These are phyloP conservation scores for Acer negundo DNA, from an alignment of 345 rosid genomes.

Conservation along the genomic window DNA sequence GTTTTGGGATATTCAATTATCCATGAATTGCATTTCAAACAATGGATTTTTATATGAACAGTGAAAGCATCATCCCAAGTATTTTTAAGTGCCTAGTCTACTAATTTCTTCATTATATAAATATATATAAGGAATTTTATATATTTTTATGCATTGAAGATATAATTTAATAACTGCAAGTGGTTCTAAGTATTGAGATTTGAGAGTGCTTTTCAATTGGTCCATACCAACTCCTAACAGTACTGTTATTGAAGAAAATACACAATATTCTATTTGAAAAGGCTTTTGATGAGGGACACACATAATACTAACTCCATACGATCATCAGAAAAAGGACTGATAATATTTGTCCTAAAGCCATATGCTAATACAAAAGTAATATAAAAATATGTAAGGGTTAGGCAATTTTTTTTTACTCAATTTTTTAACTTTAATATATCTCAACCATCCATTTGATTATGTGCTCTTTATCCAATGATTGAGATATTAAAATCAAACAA, in stretches of 20 bases:
- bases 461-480: too few relatives aligned
- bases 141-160: neutral
- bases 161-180: conserved; percentile 10
- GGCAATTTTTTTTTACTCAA: too few relatives aligned
- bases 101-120: neutral
- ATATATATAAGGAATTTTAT: neutral
- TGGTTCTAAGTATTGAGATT: neutral
- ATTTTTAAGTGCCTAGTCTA: neutral
- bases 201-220: neutral
- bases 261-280: neutral
- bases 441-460: too few relatives aligned
- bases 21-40: neutral
- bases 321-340: too few relatives aligned
- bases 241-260: neutral
- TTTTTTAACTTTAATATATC: too few relatives aligned
- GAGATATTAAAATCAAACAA: too few relatives aligned
- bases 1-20: neutral
- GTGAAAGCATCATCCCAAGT: neutral
- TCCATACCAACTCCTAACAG: neutral
- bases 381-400: too few relatives aligned
- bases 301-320: neutral
- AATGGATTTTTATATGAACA: neutral
- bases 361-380: too few relatives aligned
- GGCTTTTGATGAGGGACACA: neutral
- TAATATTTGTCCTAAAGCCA: too few relatives aligned